These are phyloP conservation scores for Umbelopsis sp. DNA, from an alignment of 192 early-diverging fungal genomes.

Conservation along the genomic window DNA sequence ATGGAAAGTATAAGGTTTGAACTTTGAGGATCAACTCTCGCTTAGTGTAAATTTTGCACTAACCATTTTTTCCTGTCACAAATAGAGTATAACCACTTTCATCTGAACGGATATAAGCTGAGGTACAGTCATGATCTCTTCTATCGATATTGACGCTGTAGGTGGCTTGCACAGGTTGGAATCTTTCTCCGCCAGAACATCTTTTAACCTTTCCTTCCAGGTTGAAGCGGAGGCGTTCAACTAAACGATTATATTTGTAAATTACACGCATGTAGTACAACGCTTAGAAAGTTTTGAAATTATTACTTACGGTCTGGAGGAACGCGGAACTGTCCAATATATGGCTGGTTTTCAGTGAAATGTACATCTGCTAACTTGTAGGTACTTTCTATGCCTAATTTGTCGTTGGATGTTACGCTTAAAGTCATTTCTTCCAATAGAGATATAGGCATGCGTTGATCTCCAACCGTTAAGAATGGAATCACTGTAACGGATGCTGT, in stretches of 20 bases:
- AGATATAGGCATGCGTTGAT: conserved; percentile 25
- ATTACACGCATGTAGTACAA: background rate
- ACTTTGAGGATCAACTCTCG: background rate
- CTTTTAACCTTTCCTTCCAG: conserved; percentile 39
- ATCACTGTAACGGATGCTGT: conserved; percentile 22
- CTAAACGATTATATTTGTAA: background rate
- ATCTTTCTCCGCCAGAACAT: conserved; percentile 14
- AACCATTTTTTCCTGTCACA: conserved; percentile 16
- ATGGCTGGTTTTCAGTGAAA: conserved; percentile 24
- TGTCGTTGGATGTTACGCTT: conserved; percentile 19
- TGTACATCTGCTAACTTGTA: conserved; percentile 23
- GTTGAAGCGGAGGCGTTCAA: conserved; percentile 14
- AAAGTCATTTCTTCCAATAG: conserved; percentile 43
- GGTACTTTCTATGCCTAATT: conserved; percentile 19
- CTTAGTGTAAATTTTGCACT: background rate
- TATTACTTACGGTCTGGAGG: conserved; percentile 37
- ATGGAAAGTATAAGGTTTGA: background rate
- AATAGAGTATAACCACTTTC: background rate
- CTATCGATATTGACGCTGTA: background rate
- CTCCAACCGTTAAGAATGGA: conserved; percentile 22
- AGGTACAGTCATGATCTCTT: background rate
- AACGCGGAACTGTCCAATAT: conserved; percentile 36
- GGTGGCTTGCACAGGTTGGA: background rate
- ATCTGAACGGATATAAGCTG: background rate
- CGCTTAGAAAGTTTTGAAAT: background rate